These are phyloP conservation scores for Suillus discolor DNA, from an alignment of 768 basidiomycete genomes.

Conservation along the genomic window DNA sequence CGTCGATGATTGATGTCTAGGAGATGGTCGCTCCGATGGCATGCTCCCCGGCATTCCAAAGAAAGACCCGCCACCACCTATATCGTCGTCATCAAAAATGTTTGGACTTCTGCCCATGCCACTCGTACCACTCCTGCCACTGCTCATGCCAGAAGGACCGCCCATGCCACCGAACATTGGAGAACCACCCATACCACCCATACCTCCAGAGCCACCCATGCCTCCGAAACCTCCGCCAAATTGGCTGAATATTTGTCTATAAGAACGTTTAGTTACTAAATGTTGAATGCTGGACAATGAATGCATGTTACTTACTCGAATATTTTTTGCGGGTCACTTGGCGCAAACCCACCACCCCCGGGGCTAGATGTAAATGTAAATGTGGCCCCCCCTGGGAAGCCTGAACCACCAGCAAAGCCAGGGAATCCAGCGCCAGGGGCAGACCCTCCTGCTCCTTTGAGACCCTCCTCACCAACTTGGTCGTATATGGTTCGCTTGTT, in stretches of 20 bases:
- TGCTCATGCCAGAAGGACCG: conserved; percentile 38
- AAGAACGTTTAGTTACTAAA: conserved; percentile 6
- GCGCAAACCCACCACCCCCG: conserved; percentile 62
- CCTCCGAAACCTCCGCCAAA: conserved; percentile 27
- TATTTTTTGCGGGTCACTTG: conserved; percentile 83
- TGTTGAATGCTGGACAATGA: background rate
- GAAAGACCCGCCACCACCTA: conserved; percentile 41
- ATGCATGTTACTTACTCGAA: conserved; percentile 68
- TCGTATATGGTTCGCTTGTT: conserved; percentile 87
- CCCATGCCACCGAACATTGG: conserved; percentile 30
- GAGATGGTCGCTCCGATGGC: conserved; percentile 44
- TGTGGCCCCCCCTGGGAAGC: conserved; percentile 51
- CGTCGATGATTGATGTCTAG: conserved; percentile 29
- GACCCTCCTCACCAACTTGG: conserved; percentile 93
- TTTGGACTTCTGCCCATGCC: conserved; percentile 34
- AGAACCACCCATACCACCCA: conserved; percentile 26
- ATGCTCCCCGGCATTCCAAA: conserved; percentile 58
- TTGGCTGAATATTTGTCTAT: conserved; percentile 58
- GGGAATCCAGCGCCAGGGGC: conserved; percentile 51
- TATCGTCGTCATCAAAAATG: conserved; percentile 44
- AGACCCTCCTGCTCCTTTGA: conserved; percentile 71
- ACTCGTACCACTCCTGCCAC: conserved; percentile 21
- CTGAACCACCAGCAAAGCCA: conserved; percentile 40
- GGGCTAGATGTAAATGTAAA: conserved; percentile 61
- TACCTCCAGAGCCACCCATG: conserved; percentile 33